Conservation (phyloP, 768 basidiomycete species). For the Dioszegia hungarica region DNA sequence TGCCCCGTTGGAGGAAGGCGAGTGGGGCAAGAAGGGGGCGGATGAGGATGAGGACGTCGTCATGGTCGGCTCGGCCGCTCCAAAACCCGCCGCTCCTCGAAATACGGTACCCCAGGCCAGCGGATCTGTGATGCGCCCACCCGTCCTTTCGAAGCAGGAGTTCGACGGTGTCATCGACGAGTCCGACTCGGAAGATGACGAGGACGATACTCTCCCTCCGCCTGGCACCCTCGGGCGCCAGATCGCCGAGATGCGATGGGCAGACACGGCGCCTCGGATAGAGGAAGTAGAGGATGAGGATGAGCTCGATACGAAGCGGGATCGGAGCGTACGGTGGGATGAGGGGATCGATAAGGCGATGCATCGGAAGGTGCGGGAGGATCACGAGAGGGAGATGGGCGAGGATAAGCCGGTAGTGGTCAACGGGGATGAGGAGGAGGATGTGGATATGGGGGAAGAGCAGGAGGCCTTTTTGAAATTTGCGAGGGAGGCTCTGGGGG, state of each 20-base stretch:
- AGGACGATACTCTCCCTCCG: slow-evolving; percentile 15
- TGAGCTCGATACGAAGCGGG: slow-evolving; percentile 12
- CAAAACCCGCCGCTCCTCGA: not conserved
- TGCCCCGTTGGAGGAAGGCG: slow-evolving; percentile 67
- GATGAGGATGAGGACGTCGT: not conserved
- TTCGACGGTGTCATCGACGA: slow-evolving; percentile 80
- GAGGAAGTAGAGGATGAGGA: slow-evolving; percentile 36
- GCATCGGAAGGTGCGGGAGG: slow-evolving; percentile 19
- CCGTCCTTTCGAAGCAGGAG: slow-evolving; percentile 72
- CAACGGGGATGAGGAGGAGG: slow-evolving; percentile 55
- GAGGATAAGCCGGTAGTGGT: slow-evolving; percentile 8
- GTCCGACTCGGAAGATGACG: slow-evolving; percentile 52
- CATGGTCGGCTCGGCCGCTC: slow-evolving; percentile 1
- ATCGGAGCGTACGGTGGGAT: slow-evolving; percentile 8
- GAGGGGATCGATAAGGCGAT: slow-evolving; percentile 32
- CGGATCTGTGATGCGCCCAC: slow-evolving; percentile 56
- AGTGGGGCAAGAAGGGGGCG: slow-evolving; percentile 66
- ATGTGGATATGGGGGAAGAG: slow-evolving; percentile 83
- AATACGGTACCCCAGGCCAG: not conserved
- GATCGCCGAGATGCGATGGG: slow-evolving; percentile 39
- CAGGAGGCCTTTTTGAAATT: slow-evolving; percentile 94
- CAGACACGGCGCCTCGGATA: slow-evolving; percentile 14
- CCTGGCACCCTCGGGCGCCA: slow-evolving; percentile 32
- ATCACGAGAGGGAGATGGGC: slow-evolving; percentile 6
- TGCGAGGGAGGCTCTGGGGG: slow-evolving; percentile 82